Base-by-base conservation (phyloP, 148 eudicot genomes). In the Rhododendron griersonianum region DNA sequence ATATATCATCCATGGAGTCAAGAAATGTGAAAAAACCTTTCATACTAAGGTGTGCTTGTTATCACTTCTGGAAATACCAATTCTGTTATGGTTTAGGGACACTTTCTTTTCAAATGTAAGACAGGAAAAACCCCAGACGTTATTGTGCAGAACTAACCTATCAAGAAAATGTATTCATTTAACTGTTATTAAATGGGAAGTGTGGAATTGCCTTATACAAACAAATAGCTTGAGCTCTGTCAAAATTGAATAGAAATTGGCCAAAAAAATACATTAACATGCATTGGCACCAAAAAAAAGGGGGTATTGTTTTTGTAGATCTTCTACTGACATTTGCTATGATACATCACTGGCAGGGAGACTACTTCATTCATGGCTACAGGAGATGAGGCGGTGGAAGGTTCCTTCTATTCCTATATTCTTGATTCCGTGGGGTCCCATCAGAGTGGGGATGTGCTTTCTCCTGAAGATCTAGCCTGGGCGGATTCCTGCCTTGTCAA, bases 391-490 rank as follows among this genome's bases (percentile, higher is more conserved):
- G 83, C 88, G 89, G 84, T 74, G 47, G 93, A 88, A 80, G 89
- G 82, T 37, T 73, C 71, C 78, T 33, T 48, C 57, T 71, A 75
- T 80, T 81, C 90, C 4, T 15, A 47, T 48, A 48, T 53, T 78
- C 39, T 83, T 25, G 86, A 87, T 69, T 81, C 87, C 45, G 21
- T 75, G 21, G 86, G 85, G 63, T 76, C 87, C 41, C 69, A 82
- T 77, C 85, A 83, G 80, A 74, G 63, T 84, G 87, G 65, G 85
- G 87, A 71, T 50, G 71, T 81, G 81, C 86, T 87, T 84, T 92
- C 94, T 19, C 89, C 82, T 23, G 93, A 89, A 81, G 97, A 93
- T 91, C 11, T 94, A 74, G 92, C 91, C 48, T 94, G 97, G 97
- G 97, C 89, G 0, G 96, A 95, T 84, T 95, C 98, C 61, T 95